Percentiles rank a stretch among this genome's conserved stretches.
Evolutionary conservation across 176 grass and related monocot species (phyloP).

Genomic region (Eragrostis curvula): DNA sequence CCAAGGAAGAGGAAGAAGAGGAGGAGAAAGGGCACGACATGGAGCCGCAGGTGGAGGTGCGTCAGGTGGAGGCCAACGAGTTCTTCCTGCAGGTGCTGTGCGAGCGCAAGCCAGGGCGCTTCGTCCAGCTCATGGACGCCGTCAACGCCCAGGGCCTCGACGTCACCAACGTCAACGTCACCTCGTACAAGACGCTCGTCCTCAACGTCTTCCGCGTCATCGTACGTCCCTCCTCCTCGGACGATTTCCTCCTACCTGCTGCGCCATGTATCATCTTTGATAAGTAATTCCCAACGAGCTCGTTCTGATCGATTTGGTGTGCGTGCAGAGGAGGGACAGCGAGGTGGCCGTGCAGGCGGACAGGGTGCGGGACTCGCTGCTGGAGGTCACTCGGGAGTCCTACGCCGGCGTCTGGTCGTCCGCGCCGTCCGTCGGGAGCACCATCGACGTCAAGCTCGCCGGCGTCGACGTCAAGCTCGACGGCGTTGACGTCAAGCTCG

Average conservation of each 20-base stretch:
- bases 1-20: constrained; percentile 15
- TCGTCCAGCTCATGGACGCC: constrained; percentile 78
- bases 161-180: constrained; percentile 82
- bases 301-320: too few species aligned
- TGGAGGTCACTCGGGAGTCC: constrained; percentile 77
- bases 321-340: constrained; percentile 64
- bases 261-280: neutral
- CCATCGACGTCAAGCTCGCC: constrained; percentile 27
- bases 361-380: constrained; percentile 77
- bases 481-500: constrained; percentile 16
- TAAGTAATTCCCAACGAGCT: neutral
- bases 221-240: constrained; percentile 32
- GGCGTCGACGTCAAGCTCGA: constrained; percentile 29
- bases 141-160: constrained; percentile 66
- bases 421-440: neutral
- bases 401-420: constrained; percentile 46
- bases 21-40: constrained; percentile 44
- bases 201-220: constrained; percentile 80
- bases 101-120: constrained; percentile 62
- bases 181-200: constrained; percentile 68
- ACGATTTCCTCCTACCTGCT: too few species aligned
- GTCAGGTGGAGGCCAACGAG: constrained; percentile 76
- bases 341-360: constrained; percentile 72
- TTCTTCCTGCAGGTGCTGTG: constrained; percentile 91
- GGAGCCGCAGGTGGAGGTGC: constrained; percentile 93